Base-by-base conservation (phyloP, 1,284 basidiomycete species). In the Wallemia ichthyophaga region DNA sequence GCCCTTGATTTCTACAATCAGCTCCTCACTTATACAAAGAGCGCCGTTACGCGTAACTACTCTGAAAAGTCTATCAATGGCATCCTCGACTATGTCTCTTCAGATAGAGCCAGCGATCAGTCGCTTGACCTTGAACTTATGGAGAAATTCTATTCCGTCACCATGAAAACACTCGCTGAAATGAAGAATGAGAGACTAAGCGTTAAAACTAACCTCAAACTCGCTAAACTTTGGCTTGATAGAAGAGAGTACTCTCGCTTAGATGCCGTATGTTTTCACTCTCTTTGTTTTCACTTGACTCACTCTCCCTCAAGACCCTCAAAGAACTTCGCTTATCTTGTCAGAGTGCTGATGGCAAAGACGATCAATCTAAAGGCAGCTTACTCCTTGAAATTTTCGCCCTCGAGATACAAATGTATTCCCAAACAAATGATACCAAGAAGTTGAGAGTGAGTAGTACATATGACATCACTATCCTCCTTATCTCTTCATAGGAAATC, bases 361-460 rank as follows among this genome's bases (percentile, higher is more conserved):
- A 89, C 66, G 83, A 89, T 66, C 85, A 85, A 9, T 82, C 84
- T 65, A 80, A 83, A 57, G 88, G 87, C 9, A 92, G 88, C 1
- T 84, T 89, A 65, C 74, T 98, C 19, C 77, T 98, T n/a, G 94
- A 99, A 71, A 86, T 98, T 57, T 95, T 95, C 67, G 91, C 94
- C 0, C 79, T 96, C 57, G 92, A 99, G 70, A 98, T 99, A 60
- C 92, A 96, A 68, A 98, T 99, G 94, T 89, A 96, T 71, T 91
- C 89, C 65, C 89, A 95, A 70, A 84, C 82, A 64, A 81, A 83
- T 66, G 94, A 98, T 68, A 83, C 81, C 71, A 89, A 91, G 72
- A 95, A 94, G 69, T 76, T 96, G 58, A 94, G 96, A 75, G 87
- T 82, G 60, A 59, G 62, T 60, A 1, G 9, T n/a, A 59, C 27